These are phyloP conservation scores for Mallotus japonicus DNA, from an alignment of 441 rosid genomes.

Conservation along the genomic window DNA sequence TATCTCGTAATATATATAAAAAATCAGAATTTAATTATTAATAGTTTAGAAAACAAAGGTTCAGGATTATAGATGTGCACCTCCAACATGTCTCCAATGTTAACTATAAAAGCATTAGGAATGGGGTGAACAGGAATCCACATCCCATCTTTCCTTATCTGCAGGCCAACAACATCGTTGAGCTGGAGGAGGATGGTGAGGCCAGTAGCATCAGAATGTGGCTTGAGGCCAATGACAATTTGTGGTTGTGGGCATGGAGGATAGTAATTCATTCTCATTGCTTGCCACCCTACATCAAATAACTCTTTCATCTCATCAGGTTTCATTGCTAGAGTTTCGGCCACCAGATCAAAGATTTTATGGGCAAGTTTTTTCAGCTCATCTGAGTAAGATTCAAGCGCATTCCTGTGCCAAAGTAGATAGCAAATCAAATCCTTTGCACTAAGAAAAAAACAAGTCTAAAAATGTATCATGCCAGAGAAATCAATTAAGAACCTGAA, in stretches of 20 bases:
- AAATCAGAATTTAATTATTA: too few species aligned
- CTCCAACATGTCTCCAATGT: slow-evolving; percentile 43
- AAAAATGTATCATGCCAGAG: not conserved
- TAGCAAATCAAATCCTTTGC: too few species aligned
- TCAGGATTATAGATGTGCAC: slow-evolving; percentile 11
- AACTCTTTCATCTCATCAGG: slow-evolving; percentile 30
- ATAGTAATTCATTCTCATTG: slow-evolving; percentile 42
- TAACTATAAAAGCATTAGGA: slow-evolving; percentile 37
- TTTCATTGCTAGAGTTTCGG: slow-evolving; percentile 27
- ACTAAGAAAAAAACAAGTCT: too few species aligned
- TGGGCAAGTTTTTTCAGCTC: slow-evolving; percentile 37
- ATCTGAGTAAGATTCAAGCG: slow-evolving; percentile 32
- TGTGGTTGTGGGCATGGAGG: slow-evolving; percentile 53
- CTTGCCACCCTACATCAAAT: slow-evolving; percentile 40
- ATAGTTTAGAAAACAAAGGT: too few species aligned
- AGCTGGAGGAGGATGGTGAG: slow-evolving; percentile 45
- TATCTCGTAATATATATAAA: too few species aligned
- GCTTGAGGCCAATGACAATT: slow-evolving; percentile 35
- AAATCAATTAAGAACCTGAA: slow-evolving; percentile 11
- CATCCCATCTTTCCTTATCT: slow-evolving; percentile 36
- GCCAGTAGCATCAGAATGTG: slow-evolving; percentile 41
- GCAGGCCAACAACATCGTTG: slow-evolving; percentile 42
- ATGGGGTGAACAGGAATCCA: slow-evolving; percentile 35
- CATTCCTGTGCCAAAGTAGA: slow-evolving; percentile 24
- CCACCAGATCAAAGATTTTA: slow-evolving; percentile 30